A percentile compares a stretch with the other conserved stretches of the same genome.
Evolutionary conservation across 1,139 yeast genomes (phyloP).

Genomic region (Candida freyschussii): DNA sequence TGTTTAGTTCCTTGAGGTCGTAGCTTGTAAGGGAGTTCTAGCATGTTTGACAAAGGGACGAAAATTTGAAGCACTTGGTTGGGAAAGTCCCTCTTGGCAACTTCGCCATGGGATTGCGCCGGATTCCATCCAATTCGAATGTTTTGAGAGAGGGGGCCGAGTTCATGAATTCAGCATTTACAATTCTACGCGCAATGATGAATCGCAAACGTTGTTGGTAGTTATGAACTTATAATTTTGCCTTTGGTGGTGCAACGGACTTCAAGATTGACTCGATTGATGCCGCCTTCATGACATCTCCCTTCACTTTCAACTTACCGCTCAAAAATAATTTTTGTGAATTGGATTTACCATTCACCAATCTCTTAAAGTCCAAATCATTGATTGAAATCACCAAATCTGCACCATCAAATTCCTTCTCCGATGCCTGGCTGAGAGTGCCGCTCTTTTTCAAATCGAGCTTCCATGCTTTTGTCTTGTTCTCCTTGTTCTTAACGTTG

Average conservation of each 20-base stretch:
- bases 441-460: slow-evolving; percentile 66
- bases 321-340: slow-evolving; percentile 82
- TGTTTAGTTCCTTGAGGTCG: no score
- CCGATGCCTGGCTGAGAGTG: slow-evolving; percentile 43
- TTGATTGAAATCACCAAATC: slow-evolving; percentile 64
- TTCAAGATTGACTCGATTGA: slow-evolving; percentile 70
- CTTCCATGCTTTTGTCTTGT: slow-evolving; percentile 62
- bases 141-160: no score
- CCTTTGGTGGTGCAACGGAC: slow-evolving; percentile 50
- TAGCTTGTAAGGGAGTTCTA: no score
- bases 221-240: slow-evolving; percentile 35
- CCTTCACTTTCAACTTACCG: slow-evolving; percentile 82
- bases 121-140: no score
- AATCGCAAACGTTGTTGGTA: not conserved
- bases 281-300: slow-evolving; percentile 88
- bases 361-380: slow-evolving; percentile 60
- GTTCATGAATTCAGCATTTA: no score
- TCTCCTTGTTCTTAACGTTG: slow-evolving; percentile 64
- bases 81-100: no score
- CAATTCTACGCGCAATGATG: not conserved
- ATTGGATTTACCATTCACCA: slow-evolving; percentile 73
- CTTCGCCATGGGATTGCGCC: no score
- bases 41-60: no score
- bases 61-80: no score
- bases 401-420: slow-evolving; percentile 43